Evolutionary conservation across 2,329 filamentous ascomycete species (phyloP).

Genomic region (Aspergillus ochraceus): DNA sequence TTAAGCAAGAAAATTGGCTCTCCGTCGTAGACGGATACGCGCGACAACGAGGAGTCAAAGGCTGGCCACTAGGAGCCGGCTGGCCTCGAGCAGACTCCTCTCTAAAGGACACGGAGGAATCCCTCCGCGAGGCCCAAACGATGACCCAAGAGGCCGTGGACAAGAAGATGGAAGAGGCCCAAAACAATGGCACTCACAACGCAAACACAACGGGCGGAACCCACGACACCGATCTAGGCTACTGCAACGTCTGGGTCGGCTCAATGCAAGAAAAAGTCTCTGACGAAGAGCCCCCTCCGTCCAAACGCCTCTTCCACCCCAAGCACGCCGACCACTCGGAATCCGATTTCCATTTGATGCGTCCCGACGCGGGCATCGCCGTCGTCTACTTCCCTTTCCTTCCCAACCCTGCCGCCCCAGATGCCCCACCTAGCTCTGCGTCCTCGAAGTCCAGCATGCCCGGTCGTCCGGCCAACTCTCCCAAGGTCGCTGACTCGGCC

Average conservation of each 20-base stretch:
- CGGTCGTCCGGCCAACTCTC: constrained; percentile 16
- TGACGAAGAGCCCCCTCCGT: constrained; percentile 53
- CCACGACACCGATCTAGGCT: constrained; percentile 63
- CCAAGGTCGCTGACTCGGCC: constrained; percentile 18
- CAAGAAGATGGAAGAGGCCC: constrained; percentile 62
- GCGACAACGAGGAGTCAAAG: constrained; percentile 82
- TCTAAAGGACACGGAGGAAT: constrained; percentile 59
- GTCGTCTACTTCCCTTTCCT: constrained; percentile 90
- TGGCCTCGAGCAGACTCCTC: constrained; percentile 72
- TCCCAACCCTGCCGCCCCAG: constrained; percentile 61
- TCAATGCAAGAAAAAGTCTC: constrained; percentile 70
- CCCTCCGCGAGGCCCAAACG: constrained; percentile 69
- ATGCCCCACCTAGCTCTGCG: constrained; percentile 24
- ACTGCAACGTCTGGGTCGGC: constrained; percentile 95
- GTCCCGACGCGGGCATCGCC: constrained; percentile 78
- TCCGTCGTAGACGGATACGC: constrained; percentile 92
- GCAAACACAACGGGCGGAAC: constrained; percentile 30
- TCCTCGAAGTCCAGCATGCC: constrained; percentile 25
- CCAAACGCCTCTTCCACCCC: constrained; percentile 49
- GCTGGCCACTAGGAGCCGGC: constrained; percentile 92
- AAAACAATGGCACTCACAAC: constrained; percentile 33
- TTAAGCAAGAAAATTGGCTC: constrained; percentile 92
- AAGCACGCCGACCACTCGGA: constrained; percentile 58
- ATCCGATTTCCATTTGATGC: constrained; percentile 68
- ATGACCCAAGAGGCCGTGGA: constrained; percentile 61